Evolutionary conservation across 2,329 filamentous ascomycete species (phyloP), one percentile per base, ranked within the genome.

Genomic region (Colletotrichum trifolii): DNA sequence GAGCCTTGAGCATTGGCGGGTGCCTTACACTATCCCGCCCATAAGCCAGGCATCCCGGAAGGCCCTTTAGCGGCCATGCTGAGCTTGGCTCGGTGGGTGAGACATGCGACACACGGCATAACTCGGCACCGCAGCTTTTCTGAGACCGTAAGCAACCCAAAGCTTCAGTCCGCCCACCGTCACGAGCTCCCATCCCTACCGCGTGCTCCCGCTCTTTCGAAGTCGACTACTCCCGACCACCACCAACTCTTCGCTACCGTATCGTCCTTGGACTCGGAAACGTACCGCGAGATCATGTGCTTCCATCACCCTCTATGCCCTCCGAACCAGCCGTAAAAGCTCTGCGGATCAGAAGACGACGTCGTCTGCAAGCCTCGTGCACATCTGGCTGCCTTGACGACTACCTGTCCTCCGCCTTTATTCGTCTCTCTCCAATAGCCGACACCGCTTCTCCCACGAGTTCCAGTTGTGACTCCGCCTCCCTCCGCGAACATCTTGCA

Each of bases 271-370:
- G 25, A 25, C 48, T 17, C 56, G 46, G 38, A 50, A 38, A 65
- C 34, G 38, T 60, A 42, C 50, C 45, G 39, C 64, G 33, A 60
- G 48, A 66, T 52, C 64, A 66, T 66, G 64, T 66, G 64, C 49
- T 46, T 64, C 49, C 40, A 33, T 60, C 60, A 66, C 38, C 42
- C n/a, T 54, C 45, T 43, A 35, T 13, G 43, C 33, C 40, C 15
- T 40, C 35, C 36, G 45, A 48, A 59, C 64, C 64, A 66, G 47
- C 64, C 64, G 60, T 66, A 66, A 36, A 58, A 55, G 25, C 25
- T 43, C 54, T 54, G 60, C 54, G 54, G 48, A 35, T 66, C 64
- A 66, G 54, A 66, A 66, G 64, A 66, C 60, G 42, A 33, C 54
- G 60, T 55, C 60, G 64, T 54, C 54, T 66, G 60, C 47, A 15